Evolutionary conservation across 352 stramenopile genomes (phyloP).

Genomic region (Blastocystis sp.): DNA sequence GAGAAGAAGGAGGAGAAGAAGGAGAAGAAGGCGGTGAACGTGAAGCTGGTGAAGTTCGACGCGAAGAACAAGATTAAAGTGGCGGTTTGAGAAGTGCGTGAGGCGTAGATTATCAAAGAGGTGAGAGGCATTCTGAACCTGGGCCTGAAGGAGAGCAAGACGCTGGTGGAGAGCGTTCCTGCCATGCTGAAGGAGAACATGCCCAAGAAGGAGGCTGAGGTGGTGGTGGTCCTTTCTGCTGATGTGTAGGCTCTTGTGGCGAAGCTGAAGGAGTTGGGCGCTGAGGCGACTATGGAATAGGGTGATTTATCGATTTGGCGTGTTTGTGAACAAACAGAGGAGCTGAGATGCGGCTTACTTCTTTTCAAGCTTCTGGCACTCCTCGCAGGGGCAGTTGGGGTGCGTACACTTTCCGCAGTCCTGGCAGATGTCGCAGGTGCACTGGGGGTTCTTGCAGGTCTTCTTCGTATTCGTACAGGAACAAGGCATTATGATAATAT

Average conservation of each 20-base stretch:
- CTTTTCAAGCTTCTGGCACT: slow-evolving; percentile 24
- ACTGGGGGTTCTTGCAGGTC: slow-evolving; percentile 67
- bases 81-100: neutral
- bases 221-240: neutral
- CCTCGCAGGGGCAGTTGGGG: slow-evolving; percentile 31
- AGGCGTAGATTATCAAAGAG: slow-evolving; percentile 59
- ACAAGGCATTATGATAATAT: slow-evolving; percentile 44
- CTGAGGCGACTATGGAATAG: slow-evolving; percentile 44
- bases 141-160: slow-evolving; percentile 67
- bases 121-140: slow-evolving; percentile 47
- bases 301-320: slow-evolving; percentile 26
- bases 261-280: slow-evolving; percentile 65
- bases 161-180: slow-evolving; percentile 48
- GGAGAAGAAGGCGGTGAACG: slow-evolving; percentile 61
- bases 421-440: slow-evolving; percentile 63
- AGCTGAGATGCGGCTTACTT: neutral
- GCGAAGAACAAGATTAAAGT: slow-evolving; percentile 67
- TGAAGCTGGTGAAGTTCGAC: slow-evolving; percentile 68
- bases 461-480: slow-evolving; percentile 41
- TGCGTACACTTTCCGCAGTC: slow-evolving; percentile 62
- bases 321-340: neutral
- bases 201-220: slow-evolving; percentile 53
- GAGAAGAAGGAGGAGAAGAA: slow-evolving; percentile 58
- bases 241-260: slow-evolving; percentile 14
- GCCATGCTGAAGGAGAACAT: slow-evolving; percentile 66